phyloP scores from a whole-genome alignment of 2,329 filamentous ascomycete genomes.

The Hypoxylon sp. region DNA sequence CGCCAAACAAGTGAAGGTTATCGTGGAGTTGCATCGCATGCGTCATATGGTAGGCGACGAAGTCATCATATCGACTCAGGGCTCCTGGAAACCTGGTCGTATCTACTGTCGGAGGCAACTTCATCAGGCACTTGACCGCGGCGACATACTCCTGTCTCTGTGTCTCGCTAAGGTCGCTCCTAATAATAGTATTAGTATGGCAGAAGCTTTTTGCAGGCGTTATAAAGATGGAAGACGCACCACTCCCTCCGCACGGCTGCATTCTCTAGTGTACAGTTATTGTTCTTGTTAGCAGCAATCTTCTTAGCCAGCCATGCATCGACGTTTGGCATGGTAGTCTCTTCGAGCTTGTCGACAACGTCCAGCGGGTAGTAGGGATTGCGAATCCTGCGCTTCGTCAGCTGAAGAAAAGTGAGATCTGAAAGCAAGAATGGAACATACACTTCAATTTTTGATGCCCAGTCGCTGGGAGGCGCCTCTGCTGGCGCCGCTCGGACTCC shows the following conservation, averaged over 20 bases:
- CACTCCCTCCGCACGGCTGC: conserved; percentile 50
- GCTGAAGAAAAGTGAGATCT: not conserved
- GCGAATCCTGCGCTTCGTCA: conserved; percentile 42
- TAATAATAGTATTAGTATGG: conserved; percentile 32
- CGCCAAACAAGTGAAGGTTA: conserved; percentile 48
- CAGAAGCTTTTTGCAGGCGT: not conserved
- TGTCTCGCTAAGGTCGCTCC: conserved; percentile 50
- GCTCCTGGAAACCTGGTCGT: conserved; percentile 49
- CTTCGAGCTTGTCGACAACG: conserved; percentile 50
- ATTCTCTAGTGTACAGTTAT: conserved; percentile 50
- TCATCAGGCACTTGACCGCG: conserved; percentile 50
- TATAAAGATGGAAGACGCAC: conserved; percentile 36
- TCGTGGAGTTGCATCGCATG: conserved; percentile 50
- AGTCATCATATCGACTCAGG: conserved; percentile 52
- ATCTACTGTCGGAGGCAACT: conserved; percentile 47
- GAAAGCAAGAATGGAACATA: conserved; percentile 24
- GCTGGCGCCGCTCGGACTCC: conserved; percentile 41
- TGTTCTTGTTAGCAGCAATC: conserved; percentile 44
- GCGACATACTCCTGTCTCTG: conserved; percentile 50
- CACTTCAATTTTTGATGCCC: conserved; percentile 44
- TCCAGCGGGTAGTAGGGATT: conserved; percentile 51
- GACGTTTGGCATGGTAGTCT: conserved; percentile 49
- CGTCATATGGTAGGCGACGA: conserved; percentile 49
- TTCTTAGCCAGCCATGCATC: conserved; percentile 47
- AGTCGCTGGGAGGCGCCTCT: conserved; percentile 34